A percentile compares a stretch with the other conserved stretches of the same genome.
Conservation (phyloP, 78 protist genomes). For the Kipferlia bialata region DNA sequence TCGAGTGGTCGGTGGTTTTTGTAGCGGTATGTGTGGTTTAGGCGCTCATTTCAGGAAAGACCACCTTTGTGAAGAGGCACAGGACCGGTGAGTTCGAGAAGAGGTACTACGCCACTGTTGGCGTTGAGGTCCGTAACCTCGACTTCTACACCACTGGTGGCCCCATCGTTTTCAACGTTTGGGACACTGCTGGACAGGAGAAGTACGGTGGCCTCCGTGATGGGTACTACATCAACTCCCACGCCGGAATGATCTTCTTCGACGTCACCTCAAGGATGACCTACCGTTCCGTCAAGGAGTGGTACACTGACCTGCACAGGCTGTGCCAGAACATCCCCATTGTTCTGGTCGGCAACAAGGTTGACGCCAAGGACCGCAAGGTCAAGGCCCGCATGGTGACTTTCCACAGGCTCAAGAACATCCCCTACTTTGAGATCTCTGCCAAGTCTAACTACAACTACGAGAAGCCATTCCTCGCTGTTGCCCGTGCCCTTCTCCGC, state of each 20-base stretch:
- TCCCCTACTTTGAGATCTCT: constrained; percentile 91
- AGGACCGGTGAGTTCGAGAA: constrained; percentile 94
- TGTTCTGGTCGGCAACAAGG: constrained; percentile 97
- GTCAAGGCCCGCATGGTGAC: constrained; percentile 58
- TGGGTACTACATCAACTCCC: constrained; percentile 78
- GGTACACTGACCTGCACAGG: constrained; percentile 84
- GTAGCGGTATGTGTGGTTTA: too few species aligned
- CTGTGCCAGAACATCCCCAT: constrained; percentile 94
- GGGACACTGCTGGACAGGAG: constrained; percentile 99
- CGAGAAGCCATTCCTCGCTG: constrained; percentile 97
- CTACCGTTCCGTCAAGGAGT: constrained; percentile 89
- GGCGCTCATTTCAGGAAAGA: too few species aligned
- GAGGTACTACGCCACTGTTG: constrained; percentile 55
- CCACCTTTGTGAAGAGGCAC: constrained; percentile 98
- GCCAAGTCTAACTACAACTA: constrained; percentile 96
- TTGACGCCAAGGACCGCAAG: constrained; percentile 82
- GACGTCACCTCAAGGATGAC: constrained; percentile 93
- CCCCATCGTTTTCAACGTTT: constrained; percentile 73
- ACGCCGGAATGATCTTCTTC: constrained; percentile 96
- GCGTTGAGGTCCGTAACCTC: constrained; percentile 77
- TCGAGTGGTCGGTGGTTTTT: too few species aligned
- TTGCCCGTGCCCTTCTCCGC: constrained; percentile 76
- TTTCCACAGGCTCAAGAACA: constrained; percentile 91
- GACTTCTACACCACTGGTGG: constrained; percentile 86
- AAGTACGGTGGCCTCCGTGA: constrained; percentile 95